Evolutionary conservation across 495 filamentous ascomycete genomes (phyloP).

Genomic region (Aspergillus ellipticus): DNA sequence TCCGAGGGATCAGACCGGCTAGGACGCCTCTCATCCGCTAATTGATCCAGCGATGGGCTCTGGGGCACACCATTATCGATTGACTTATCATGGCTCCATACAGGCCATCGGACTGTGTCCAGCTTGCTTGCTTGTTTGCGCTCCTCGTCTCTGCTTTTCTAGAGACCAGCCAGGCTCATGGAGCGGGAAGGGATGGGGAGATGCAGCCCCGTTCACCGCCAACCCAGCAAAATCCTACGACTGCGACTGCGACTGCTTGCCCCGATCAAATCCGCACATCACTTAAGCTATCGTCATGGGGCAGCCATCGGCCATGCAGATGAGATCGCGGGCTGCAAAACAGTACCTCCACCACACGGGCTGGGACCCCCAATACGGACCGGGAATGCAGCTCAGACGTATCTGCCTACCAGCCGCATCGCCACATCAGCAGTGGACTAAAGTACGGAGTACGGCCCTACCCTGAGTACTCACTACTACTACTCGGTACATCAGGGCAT

Average conservation of each 20-base stretch:
- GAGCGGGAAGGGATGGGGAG: neutral
- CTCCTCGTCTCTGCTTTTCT: no score
- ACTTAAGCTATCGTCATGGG: neutral
- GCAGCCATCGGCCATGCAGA: neutral
- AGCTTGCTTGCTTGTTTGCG: no score
- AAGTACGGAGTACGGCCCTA: neutral
- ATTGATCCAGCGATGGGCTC: neutral
- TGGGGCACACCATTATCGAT: neutral
- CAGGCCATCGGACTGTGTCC: neutral
- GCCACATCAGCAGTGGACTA: neutral
- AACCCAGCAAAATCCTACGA: neutral
- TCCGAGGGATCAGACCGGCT: neutral
- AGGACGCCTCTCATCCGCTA: conserved; percentile 5
- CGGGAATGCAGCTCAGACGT: neutral
- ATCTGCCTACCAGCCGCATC: neutral
- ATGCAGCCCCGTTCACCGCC: neutral
- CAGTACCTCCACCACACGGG: neutral
- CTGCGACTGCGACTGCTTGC: neutral
- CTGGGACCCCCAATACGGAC: neutral
- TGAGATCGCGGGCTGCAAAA: neutral
- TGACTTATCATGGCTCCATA: neutral
- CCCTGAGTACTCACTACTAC: no score
- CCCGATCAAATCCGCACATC: neutral
- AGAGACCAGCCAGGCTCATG: neutral
- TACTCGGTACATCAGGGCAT: neutral